Base-by-base conservation (phyloP, 805 yeast species). In the Yamadazyma philogaea region DNA sequence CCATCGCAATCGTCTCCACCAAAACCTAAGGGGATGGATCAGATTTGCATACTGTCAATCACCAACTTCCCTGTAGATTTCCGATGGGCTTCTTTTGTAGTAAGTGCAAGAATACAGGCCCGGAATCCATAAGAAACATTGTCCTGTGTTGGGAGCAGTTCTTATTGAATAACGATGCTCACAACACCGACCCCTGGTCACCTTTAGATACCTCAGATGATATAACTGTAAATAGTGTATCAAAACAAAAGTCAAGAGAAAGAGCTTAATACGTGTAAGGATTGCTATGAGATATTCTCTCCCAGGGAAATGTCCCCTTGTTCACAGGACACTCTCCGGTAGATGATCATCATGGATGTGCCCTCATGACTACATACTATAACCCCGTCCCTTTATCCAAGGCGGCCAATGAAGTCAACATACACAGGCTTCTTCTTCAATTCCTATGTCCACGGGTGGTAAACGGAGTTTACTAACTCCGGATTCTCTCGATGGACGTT, bases 41-140 rank as follows among this genome's bases (percentile, higher is more conserved):
- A 24, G 42, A 50, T 40, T 21, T 47, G n/a, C 45, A 50, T 42
- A 39, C 46, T 1, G 18, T 68, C 66, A 46, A 46, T 30, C n/a
- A 14, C 3, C 16, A 24, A 6, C 38, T 49, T 7, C 53, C 53
- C 1, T 67, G 63, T 45, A 37, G 42, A 31, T 67, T 49, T 40
- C 63, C 70, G 3, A 51, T 55, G 7, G 66, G 69, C 48, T 46
- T 41, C 18, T 41, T 35, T 30, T 37, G 96, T 55, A 60, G 66
- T 7, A 84, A 82, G 54, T 87, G 96, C 64, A 66, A 72, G 41
- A 87, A 87, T 55, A 82, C 90, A 0, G 96, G 96, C 2, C 72
- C 68, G 56, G 67, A 68, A 48, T 81, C 77, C 54, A 80, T 50
- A 84, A 83, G 12, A 68, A 64, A 37, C 64, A 79, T 6, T 87